Conservation (phyloP, 305 asterid species). For the Fraxinus velutina region DNA sequence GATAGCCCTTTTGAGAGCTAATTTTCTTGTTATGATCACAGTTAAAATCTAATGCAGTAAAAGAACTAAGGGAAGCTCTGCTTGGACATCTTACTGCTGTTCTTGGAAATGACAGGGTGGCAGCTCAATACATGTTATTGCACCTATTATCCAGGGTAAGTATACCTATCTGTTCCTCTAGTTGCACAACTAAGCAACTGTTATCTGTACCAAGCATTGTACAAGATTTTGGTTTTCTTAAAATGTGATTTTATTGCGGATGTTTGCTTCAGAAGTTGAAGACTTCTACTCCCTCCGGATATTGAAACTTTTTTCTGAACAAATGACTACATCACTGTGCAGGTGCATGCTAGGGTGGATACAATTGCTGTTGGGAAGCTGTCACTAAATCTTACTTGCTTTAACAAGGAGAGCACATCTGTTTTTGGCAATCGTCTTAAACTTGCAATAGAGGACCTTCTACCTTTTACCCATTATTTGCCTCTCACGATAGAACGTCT, state of each 20-base stretch:
- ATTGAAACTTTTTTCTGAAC: constrained; percentile 16
- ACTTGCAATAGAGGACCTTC: constrained; percentile 49
- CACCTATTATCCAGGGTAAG: constrained; percentile 82
- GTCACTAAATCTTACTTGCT: constrained; percentile 70
- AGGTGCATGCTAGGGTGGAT: constrained; percentile 80
- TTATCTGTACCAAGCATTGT: background rate
- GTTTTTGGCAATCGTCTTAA: constrained; percentile 56
- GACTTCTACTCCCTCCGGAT: background rate
- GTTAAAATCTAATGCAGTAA: constrained; percentile 49
- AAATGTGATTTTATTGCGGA: background rate
- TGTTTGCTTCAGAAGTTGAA: constrained; percentile 2
- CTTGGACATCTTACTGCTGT: constrained; percentile 60
- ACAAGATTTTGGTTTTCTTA: background rate
- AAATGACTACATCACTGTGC: constrained; percentile 19
- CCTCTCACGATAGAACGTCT: constrained; percentile 72
- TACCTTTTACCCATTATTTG: constrained; percentile 65
- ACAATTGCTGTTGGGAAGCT: constrained; percentile 78
- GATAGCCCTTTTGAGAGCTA: constrained; percentile 17
- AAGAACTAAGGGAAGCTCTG: constrained; percentile 68
- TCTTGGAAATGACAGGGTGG: constrained; percentile 78
- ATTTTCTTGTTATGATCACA: constrained; percentile 32
- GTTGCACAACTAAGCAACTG: background rate
- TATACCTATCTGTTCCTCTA: constrained; percentile 4
- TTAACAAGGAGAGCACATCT: constrained; percentile 60
- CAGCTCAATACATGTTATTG: constrained; percentile 77